These are phyloP conservation scores for Microsporum audouinii DNA, from an alignment of 2,329 filamentous ascomycete species.

Conservation along the genomic window DNA sequence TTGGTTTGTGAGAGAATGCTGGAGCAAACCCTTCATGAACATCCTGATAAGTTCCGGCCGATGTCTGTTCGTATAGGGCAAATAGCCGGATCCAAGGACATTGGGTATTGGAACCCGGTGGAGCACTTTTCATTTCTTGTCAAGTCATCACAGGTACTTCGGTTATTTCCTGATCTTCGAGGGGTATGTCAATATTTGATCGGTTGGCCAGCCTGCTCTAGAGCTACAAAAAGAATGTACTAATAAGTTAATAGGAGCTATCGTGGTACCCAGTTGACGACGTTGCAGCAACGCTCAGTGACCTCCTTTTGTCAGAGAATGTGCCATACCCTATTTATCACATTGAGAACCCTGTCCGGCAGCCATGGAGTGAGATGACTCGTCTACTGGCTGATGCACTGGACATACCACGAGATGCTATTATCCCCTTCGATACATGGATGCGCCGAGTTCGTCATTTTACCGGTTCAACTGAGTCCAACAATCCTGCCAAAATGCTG, in stretches of 20 bases:
- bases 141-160: slow-evolving; percentile 40
- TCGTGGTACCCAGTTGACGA: slow-evolving; percentile 40
- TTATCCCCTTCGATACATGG: slow-evolving; percentile 35
- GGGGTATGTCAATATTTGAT: neutral
- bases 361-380: slow-evolving; percentile 32
- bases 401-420: slow-evolving; percentile 18
- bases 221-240: slow-evolving; percentile 23
- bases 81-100: slow-evolving; percentile 41
- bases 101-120: slow-evolving; percentile 44
- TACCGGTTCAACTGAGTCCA: slow-evolving; percentile 11
- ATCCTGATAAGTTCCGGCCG: slow-evolving; percentile 34
- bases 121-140: slow-evolving; percentile 43
- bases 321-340: slow-evolving; percentile 31
- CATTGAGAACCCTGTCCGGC: slow-evolving; percentile 36
- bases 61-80: slow-evolving; percentile 41
- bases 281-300: slow-evolving; percentile 25
- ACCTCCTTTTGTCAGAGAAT: slow-evolving; percentile 22
- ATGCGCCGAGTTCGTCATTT: slow-evolving; percentile 25
- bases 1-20: slow-evolving; percentile 42
- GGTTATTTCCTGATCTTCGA: slow-evolving; percentile 28
- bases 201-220: neutral
- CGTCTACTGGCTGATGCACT: slow-evolving; percentile 26
- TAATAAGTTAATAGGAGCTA: slow-evolving; percentile 16
- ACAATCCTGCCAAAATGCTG: slow-evolving; percentile 24
- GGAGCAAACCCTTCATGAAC: slow-evolving; percentile 36